Base-by-base conservation (phyloP, 208 protist species). In the Acanthamoeba royreba region DNA sequence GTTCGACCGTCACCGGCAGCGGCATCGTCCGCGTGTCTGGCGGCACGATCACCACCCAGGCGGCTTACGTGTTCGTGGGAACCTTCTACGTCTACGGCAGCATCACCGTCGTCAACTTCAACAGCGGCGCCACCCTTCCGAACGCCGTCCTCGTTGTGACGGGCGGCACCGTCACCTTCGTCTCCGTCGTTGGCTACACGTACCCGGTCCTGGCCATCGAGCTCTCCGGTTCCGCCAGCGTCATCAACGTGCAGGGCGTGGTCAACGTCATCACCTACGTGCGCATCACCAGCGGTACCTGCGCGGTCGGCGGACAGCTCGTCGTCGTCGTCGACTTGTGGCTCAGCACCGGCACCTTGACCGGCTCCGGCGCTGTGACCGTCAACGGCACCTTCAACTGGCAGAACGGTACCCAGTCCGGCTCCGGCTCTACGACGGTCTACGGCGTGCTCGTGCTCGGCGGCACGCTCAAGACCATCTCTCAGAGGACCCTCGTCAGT, bases 371-470 rank as follows among this genome's bases (percentile, higher is more conserved):
- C 85, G 43, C 33, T 15, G 85, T 92, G 13, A 92, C 28, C 53
- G 43, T n/a, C 52, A 92, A 92, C 53, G 85, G 85, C 85, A 92
- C 61, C 85, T 92, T 92, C 61, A 92, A 19, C 38, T 92, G 85
- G 85, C 40, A 49, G 42, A 74, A 72, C 61, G 85, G 85, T 45
- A 49, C 85, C 38, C 61, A 77, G 55, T 77, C 85, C 15, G 85
- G 85, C 85, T 47, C 85, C 11, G 85, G 85, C 55, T 45, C 85
- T 9, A 92, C 85, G 28, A 42, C 33, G 40, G 40, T 92, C 53
- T 63, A 92, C 61, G 85, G 85, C 52, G 28, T 74, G n/a, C 85
- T 92, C 28, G 61, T 92, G 25, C 40, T 92, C 31, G 85, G 55
- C n/a, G 61, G 55, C 85, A 40, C 85, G 38, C 15, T 72, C 55